Base-by-base conservation (phyloP, 495 filamentous ascomycete species). In the Talaromyces wortmannii region DNA sequence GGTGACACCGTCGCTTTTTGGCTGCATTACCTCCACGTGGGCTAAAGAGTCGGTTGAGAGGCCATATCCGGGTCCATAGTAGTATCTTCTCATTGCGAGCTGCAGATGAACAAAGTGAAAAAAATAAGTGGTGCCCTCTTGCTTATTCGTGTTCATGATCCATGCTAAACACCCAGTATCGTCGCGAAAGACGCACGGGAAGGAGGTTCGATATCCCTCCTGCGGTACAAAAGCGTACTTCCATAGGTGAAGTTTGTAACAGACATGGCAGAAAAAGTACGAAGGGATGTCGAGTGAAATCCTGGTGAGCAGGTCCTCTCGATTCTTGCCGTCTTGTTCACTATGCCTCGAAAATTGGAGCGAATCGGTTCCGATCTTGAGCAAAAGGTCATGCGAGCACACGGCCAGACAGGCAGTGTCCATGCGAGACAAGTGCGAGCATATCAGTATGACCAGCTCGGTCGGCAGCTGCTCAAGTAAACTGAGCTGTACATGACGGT, bases 61-160 rank as follows among this genome's bases (percentile, higher is more conserved):
- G 43, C 56, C 57, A 61, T 61, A 53, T 31, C 48, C 57, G 51
- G 52, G 57, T 13, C 59, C 59, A 53, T 59, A 48, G 40, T 53
- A 48, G 52, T 61, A 49, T 59, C 49, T 49, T 45, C 58, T 61
- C 52, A 59, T 59, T 40, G 53, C 59, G 50, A 61, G 55, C 56
- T 59, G 59, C 42, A 61, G 48, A 48, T 61, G 59, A 44, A 53
- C 45, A 46, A 61, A 52, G 17, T 48, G 40, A 30, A 59, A 55
- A 48, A 31, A 46, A 46, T 58, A 61, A 53, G 36, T 52, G 51
- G 59, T 49, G 51, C 7, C 48, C 23, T 23, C 17, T 13, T 11
- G 13, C n/a, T 50, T 50, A 23, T n/a, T 50, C n/a, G n/a, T 31
- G 16, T 5, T 50, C n/a, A 50, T 31, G n/a, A n/a, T 13, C 12